Percentiles rank a stretch among this genome's conserved stretches.
Evolutionary conservation across 1,284 basidiomycete genomes (phyloP).

Genomic region (Pseudozyma tsukubaensis): DNA sequence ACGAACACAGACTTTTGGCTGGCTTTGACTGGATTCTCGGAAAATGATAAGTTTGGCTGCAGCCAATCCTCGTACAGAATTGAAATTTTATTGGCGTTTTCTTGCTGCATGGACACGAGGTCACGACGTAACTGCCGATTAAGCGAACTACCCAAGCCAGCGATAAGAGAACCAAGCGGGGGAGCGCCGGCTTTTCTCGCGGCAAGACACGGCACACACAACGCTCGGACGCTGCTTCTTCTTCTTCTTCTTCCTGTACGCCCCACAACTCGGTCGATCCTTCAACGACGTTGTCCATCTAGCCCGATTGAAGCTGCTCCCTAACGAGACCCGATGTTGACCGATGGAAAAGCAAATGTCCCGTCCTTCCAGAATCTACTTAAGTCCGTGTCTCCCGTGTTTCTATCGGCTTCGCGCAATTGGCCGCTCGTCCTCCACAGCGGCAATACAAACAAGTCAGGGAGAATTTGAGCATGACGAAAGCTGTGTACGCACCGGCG

Average conservation of each 20-base stretch:
- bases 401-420: neutral
- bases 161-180: slow-evolving; percentile 2
- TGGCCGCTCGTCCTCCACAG: slow-evolving; percentile 7
- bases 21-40: too few species aligned
- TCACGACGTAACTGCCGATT: neutral
- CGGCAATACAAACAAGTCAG: slow-evolving; percentile 11
- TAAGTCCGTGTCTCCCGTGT: neutral
- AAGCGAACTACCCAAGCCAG: slow-evolving; percentile 8
- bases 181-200: neutral
- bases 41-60: slow-evolving; percentile 8
- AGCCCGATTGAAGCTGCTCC: neutral
- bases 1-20: too few species aligned
- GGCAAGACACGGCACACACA: neutral
- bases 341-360: neutral
- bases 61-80: too few species aligned
- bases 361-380: slow-evolving; percentile 2
- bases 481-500: neutral
- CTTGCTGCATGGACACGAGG: slow-evolving; percentile 13
- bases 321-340: neutral
- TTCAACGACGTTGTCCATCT: too few species aligned
- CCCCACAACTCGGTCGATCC: too few species aligned
- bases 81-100: neutral
- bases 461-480: neutral
- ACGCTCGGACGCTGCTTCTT: slow-evolving; percentile 1
- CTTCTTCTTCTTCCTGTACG: slow-evolving; percentile 1